These are phyloP conservation scores for Suillus occidentalis DNA, from an alignment of 768 basidiomycete species.

Conservation along the genomic window DNA sequence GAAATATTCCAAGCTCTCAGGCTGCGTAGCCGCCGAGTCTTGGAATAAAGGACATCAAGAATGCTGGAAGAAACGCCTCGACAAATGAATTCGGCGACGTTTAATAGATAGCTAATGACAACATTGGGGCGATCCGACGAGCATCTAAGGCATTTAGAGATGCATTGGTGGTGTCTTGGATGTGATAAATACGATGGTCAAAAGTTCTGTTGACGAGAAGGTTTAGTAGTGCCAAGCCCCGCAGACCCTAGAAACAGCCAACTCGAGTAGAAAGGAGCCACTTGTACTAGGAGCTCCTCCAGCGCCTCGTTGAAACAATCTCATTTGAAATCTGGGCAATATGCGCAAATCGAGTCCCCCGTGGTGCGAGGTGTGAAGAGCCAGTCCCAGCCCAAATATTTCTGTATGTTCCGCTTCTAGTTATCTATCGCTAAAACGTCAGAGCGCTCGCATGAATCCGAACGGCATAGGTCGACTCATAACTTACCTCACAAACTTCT, in stretches of 20 bases:
- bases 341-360: conserved; percentile 1
- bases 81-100: neutral
- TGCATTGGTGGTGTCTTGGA: conserved; percentile 9
- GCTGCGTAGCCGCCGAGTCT: conserved; percentile 10
- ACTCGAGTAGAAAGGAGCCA: conserved; percentile 7
- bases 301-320: conserved; percentile 13
- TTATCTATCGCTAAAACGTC: neutral
- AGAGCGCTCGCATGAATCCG: neutral
- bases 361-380: neutral
- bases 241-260: conserved; percentile 15
- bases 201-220: conserved; percentile 12
- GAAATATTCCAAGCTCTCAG: conserved; percentile 18
- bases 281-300: neutral
- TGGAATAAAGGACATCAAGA: conserved; percentile 3
- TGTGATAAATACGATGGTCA: conserved; percentile 19
- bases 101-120: conserved; percentile 15
- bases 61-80: conserved; percentile 8
- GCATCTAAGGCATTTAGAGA: conserved; percentile 11
- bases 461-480: neutral
- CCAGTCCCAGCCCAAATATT: neutral
- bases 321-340: conserved; percentile 22
- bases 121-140: conserved; percentile 14
- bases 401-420: neutral
- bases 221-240: conserved; percentile 9
- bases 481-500: neutral